phyloP scores from a whole-genome alignment of 306 rosid genomes.

The Betula pendula region DNA sequence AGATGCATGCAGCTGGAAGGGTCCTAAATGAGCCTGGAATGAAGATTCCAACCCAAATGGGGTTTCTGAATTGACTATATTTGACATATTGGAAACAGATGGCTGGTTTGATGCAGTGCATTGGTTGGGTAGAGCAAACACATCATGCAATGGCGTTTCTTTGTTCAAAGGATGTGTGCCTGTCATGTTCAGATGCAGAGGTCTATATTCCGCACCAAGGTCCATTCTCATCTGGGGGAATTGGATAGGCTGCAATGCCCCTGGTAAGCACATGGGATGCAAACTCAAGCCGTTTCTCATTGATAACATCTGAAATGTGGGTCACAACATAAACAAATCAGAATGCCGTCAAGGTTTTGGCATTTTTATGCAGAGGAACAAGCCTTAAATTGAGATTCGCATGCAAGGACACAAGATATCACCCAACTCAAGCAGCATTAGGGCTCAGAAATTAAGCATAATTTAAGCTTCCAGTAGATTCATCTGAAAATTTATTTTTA shows the following conservation, averaged over 20 bases:
- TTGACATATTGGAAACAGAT: constrained; percentile 48
- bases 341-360: not conserved
- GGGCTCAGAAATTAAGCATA: not conserved
- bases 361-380: not conserved
- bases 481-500: not conserved
- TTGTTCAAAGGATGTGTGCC: constrained; percentile 49
- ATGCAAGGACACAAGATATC: not conserved
- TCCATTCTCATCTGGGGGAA: constrained; percentile 55
- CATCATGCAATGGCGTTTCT: constrained; percentile 51
- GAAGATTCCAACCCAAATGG: constrained; percentile 50
- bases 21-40: constrained; percentile 45
- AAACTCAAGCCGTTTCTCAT: constrained; percentile 84
- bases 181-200: constrained; percentile 46
- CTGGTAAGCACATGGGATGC: constrained; percentile 78
- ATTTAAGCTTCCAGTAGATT: not conserved
- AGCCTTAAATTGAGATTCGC: not conserved
- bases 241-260: constrained; percentile 49
- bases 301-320: constrained; percentile 72
- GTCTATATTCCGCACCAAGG: constrained; percentile 53
- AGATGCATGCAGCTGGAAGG: constrained; percentile 42
- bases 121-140: constrained; percentile 43
- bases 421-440: not conserved
- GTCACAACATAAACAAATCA: constrained; percentile 15
- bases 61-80: constrained; percentile 41
- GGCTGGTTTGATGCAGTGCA: constrained; percentile 41